A percentile compares a stretch with the other conserved stretches of the same genome.
These are phyloP conservation scores for Cladochytrium replicatum DNA, from an alignment of 192 early-diverging fungal genomes.

Conservation along the genomic window DNA sequence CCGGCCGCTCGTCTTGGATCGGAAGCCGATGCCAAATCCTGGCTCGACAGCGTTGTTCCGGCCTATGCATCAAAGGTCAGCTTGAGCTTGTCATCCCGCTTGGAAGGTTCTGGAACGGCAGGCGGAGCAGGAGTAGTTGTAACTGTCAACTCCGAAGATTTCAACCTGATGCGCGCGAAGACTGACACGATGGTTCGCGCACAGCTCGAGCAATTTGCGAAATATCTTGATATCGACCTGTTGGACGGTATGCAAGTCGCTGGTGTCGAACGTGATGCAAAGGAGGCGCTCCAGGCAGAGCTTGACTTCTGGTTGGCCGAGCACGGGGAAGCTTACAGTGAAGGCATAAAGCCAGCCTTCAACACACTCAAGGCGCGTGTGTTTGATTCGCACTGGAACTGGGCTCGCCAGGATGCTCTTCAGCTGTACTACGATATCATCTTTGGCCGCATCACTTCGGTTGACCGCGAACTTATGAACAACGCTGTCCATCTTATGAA, in stretches of 20 bases:
- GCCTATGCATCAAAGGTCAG: conserved; percentile 58
- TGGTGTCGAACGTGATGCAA: conserved; percentile 50
- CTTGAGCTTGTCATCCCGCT: conserved; percentile 32
- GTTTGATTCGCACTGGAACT: conserved; percentile 97
- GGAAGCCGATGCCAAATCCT: conserved; percentile 66
- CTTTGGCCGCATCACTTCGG: conserved; percentile 73
- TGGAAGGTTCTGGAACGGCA: conserved; percentile 41
- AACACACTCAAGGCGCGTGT: conserved; percentile 73
- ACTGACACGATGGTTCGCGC: conserved; percentile 58
- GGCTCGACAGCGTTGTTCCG: conserved; percentile 64
- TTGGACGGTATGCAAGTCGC: conserved; percentile 43
- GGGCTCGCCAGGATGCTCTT: conserved; percentile 82
- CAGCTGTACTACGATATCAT: conserved; percentile 86
- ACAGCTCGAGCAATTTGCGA: conserved; percentile 69
- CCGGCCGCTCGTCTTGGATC: conserved; percentile 64
- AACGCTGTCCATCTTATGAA: conserved; percentile 88
- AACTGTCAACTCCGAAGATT: conserved; percentile 80
- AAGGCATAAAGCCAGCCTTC: conserved; percentile 82
- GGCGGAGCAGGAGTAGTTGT: conserved; percentile 44
- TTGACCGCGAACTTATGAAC: conserved; percentile 88
- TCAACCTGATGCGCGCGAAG: conserved; percentile 64
- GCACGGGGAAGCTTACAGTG: conserved; percentile 82
- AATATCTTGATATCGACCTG: conserved; percentile 73
- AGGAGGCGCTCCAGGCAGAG: conserved; percentile 62
- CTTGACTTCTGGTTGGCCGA: conserved; percentile 85